Percentiles rank a stretch among this genome's conserved stretches.
phyloP scores from a whole-genome alignment of 345 rosid species.

The Hibiscus trionum region DNA sequence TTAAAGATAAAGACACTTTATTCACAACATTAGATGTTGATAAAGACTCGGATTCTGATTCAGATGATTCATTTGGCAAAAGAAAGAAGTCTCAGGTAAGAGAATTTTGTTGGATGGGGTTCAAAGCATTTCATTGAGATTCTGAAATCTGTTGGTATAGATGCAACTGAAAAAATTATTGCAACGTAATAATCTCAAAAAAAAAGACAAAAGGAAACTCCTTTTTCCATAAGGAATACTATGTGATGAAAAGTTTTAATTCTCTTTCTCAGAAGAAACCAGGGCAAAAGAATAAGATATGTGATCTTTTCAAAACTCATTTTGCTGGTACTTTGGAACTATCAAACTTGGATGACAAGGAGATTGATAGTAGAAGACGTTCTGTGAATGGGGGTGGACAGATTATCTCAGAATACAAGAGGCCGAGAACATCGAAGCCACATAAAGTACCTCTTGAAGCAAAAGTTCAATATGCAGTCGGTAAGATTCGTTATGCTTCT shows the following conservation, averaged over 20 bases:
- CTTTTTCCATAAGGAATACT: constrained; percentile 25
- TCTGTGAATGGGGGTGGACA: constrained; percentile 14
- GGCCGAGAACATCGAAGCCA: constrained; percentile 13
- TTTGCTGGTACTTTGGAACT: constrained; percentile 23
- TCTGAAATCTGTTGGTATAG: constrained; percentile 15
- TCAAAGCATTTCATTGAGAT: constrained; percentile 39
- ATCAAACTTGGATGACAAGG: not conserved
- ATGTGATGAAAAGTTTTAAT: constrained; percentile 36
- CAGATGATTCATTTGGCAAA: constrained; percentile 1
- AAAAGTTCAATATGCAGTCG: constrained; percentile 18
- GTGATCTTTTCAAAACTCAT: constrained; percentile 28
- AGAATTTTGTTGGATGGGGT: constrained; percentile 4
- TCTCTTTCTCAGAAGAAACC: constrained; percentile 35
- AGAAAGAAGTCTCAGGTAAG: constrained; percentile 23
- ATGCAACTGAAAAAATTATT: not conserved
- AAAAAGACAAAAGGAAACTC: not conserved
- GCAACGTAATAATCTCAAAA: not conserved
- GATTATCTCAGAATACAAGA: constrained; percentile 20
- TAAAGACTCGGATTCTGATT: constrained; percentile 6
- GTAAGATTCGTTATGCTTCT: constrained; percentile 29
- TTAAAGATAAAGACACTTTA: constrained; percentile 4
- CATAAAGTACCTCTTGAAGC: constrained; percentile 2
- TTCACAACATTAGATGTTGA: constrained; percentile 14
- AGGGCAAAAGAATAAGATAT: constrained; percentile 21
- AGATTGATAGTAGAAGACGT: constrained; percentile 15